Percentiles rank a stretch among this genome's conserved stretches.
These are phyloP conservation scores for Pichia occidentalis DNA, from an alignment of 805 yeast genomes.

Conservation along the genomic window DNA sequence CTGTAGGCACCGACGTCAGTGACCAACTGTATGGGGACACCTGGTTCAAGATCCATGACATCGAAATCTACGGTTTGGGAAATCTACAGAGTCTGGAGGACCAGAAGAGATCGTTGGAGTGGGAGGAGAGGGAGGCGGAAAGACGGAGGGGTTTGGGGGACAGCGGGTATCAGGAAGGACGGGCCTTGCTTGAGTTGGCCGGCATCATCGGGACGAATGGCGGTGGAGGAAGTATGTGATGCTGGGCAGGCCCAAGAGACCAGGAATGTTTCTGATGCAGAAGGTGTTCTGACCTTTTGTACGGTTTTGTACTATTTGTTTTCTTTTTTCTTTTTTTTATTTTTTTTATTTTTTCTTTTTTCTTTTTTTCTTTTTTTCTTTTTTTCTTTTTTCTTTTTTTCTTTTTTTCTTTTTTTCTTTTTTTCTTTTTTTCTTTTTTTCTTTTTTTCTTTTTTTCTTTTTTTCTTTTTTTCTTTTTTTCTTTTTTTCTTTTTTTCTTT, in stretches of 20 bases:
- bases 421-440: too few relatives aligned
- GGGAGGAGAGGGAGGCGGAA: conserved; percentile 85
- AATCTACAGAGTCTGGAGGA: conserved; percentile 68
- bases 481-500: too few relatives aligned
- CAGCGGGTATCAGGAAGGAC: conserved; percentile 65
- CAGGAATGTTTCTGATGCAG: too few relatives aligned
- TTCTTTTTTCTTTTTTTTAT: too few relatives aligned
- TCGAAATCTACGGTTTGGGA: conserved; percentile 94
- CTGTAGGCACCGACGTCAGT: conserved; percentile 7
- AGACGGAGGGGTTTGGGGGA: conserved; percentile 68
- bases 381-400: too few relatives aligned
- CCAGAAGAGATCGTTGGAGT: conserved; percentile 74
- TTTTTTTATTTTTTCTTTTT: too few relatives aligned
- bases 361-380: too few relatives aligned
- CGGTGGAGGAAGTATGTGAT: conserved; percentile 44
- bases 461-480: too few relatives aligned
- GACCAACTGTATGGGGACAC: conserved; percentile 51
- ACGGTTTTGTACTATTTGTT: too few relatives aligned
- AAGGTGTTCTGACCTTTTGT: too few relatives aligned
- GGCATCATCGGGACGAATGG: conserved; percentile 44
- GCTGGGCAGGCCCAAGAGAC: not conserved
- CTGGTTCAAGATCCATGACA: conserved; percentile 59
- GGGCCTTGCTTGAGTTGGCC: conserved; percentile 83
- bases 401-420: too few relatives aligned
- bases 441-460: too few relatives aligned